A percentile compares a stretch with the other conserved stretches of the same genome.
Conservation (phyloP, 1,284 basidiomycete genomes). For the Hemileia vastatrix region DNA sequence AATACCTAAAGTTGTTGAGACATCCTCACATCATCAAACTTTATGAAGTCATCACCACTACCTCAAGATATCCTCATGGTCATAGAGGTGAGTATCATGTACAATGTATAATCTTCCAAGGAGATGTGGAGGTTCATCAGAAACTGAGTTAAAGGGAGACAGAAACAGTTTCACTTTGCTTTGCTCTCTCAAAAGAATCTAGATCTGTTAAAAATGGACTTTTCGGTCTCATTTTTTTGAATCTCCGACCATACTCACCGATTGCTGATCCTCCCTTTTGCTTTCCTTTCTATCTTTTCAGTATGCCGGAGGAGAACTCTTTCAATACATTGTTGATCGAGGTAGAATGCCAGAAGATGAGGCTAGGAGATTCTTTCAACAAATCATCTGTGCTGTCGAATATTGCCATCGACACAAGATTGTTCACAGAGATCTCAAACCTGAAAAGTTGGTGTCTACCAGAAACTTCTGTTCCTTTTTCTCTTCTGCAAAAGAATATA, state of each 20-base stretch:
- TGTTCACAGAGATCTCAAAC: slow-evolving; percentile 41
- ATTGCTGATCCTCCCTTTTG: neutral
- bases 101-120: too few relatives aligned
- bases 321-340: slow-evolving; percentile 43
- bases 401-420: slow-evolving; percentile 44
- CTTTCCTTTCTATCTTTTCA: slow-evolving; percentile 1
- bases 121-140: too few relatives aligned
- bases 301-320: slow-evolving; percentile 42
- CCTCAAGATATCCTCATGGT: slow-evolving; percentile 44
- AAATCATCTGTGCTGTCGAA: slow-evolving; percentile 42
- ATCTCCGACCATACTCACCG: neutral
- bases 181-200: neutral
- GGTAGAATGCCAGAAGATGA: slow-evolving; percentile 40
- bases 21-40: slow-evolving; percentile 45
- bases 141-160: neutral
- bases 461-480: slow-evolving; percentile 24
- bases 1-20: slow-evolving; percentile 40
- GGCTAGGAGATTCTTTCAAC: slow-evolving; percentile 42
- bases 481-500: slow-evolving; percentile 1
- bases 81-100: too few relatives aligned
- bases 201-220: neutral
- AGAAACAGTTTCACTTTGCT: neutral
- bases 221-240: neutral
- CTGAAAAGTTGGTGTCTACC: slow-evolving; percentile 40
- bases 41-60: slow-evolving; percentile 43